Base-by-base conservation (phyloP, 1,284 basidiomycete genomes). In the Waitea zeae region DNA sequence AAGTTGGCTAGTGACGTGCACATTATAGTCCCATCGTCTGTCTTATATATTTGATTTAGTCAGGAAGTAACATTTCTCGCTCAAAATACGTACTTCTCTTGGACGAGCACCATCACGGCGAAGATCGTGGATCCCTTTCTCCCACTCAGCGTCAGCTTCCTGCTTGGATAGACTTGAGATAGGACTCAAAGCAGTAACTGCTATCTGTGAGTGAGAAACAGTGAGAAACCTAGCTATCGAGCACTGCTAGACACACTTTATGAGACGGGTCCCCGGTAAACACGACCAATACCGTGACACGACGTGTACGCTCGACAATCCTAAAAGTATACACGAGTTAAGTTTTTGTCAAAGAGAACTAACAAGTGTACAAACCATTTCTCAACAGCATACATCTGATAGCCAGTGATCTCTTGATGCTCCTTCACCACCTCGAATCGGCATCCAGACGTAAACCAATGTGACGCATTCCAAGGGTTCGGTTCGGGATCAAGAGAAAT, bases 1-100 rank as follows among this genome's bases (percentile, higher is more conserved):
- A 86, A 86, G 53, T 80, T 74, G 30, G 77, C 77, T 13, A 86
- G 65, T 5, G 79, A 83, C n/a, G 81, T 86, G 36, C 73, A 67
- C 67, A 84, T 72, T 42, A 86, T 60, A 12, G 64, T 54, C 28
- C 81, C 81, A 37, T 72, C 55, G n/a, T 63, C 59, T 14, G 70
- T 80, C 68, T 78, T 42, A 42, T 15, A 27, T 27, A 12, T 20
- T 30, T 29, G 27, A 39, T 12, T 37, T 15, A 3, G 30, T 13
- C 30, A 24, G 13, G 22, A n/a, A 29, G 17, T 32, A 38, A 17
- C 19, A 30, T 20, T 29, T 35, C 31, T 28, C 20, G 28, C 31
- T 20, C 18, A 14, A 29, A 18, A 9, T 5, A 38, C 52, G 36
- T 40, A 71, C 74, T 51, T 75, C 62, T 49, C 69, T 73, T 2